Evolutionary conservation across 306 rosid genomes (phyloP).

Genomic region (Abrus pulchellus): DNA sequence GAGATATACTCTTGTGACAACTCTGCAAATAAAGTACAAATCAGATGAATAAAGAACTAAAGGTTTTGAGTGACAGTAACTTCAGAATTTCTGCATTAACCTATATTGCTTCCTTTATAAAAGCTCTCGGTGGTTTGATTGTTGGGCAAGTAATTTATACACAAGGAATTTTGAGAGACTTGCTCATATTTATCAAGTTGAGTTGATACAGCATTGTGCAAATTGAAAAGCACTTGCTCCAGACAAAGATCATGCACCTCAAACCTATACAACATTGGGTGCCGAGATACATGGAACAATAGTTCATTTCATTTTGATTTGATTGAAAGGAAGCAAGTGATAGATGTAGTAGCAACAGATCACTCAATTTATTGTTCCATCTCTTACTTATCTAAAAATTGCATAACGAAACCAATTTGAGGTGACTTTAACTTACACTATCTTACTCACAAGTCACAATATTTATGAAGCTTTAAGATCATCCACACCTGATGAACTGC

Average conservation of each 20-base stretch:
- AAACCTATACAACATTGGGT: background rate
- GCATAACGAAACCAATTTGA: slow-evolving; percentile 16
- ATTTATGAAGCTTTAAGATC: slow-evolving; percentile 14
- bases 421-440: background rate
- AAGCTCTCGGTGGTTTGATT: background rate
- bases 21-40: background rate
- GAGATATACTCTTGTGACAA: background rate
- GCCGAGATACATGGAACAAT: slow-evolving; percentile 14
- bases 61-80: no score
- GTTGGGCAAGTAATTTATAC: background rate
- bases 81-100: background rate
- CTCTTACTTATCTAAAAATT: background rate
- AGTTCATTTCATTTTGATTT: slow-evolving; percentile 2
- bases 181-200: background rate
- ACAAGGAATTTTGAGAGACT: background rate
- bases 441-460: slow-evolving; percentile 22
- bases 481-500: slow-evolving; percentile 68
- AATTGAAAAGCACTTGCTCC: background rate
- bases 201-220: background rate
- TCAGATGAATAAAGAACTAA: background rate
- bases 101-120: background rate
- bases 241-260: background rate
- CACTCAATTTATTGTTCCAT: slow-evolving; percentile 20
- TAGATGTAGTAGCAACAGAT: slow-evolving; percentile 5
- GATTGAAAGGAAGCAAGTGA: slow-evolving; percentile 6